Evolutionary conservation across 495 filamentous ascomycete species (phyloP).

Genomic region (Stereocaulon alpinum): DNA sequence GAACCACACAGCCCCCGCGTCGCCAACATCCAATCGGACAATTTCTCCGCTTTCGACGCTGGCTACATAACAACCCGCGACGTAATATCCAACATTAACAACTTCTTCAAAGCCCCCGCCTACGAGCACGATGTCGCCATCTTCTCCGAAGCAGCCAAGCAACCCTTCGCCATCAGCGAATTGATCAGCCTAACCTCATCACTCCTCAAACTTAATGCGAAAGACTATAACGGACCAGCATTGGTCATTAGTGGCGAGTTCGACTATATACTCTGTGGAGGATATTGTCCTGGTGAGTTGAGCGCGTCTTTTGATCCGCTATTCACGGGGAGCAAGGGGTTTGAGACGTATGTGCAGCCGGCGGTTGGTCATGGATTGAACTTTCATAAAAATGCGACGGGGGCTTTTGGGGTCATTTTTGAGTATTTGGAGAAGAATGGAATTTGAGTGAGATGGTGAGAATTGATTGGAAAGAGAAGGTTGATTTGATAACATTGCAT

Average conservation of each 20-base stretch:
- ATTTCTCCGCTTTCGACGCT: constrained; percentile 3
- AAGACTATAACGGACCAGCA: constrained; percentile 24
- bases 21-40: not conserved
- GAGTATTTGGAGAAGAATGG: constrained; percentile 21
- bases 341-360: constrained; percentile 20
- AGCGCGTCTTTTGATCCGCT: constrained; percentile 16
- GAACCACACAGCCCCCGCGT: not conserved
- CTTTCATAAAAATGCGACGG: constrained; percentile 21
- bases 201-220: no score
- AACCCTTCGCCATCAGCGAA: constrained; percentile 21
- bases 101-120: constrained; percentile 11
- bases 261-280: constrained; percentile 26
- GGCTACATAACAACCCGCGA: constrained; percentile 8
- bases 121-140: constrained; percentile 10
- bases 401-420: constrained; percentile 19
- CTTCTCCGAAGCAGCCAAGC: constrained; percentile 22
- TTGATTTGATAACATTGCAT: no score
- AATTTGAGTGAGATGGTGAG: constrained; percentile 6
- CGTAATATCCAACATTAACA: constrained; percentile 8
- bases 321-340: constrained; percentile 13
- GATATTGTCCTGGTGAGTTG: constrained; percentile 19
- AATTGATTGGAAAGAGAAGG: no score
- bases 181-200: no score
- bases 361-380: constrained; percentile 24
- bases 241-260: constrained; percentile 25